A percentile compares a stretch with the other conserved stretches of the same genome.
These are phyloP conservation scores for Lineolata rhizophorae DNA, from an alignment of 495 filamentous ascomycete genomes.

Conservation along the genomic window DNA sequence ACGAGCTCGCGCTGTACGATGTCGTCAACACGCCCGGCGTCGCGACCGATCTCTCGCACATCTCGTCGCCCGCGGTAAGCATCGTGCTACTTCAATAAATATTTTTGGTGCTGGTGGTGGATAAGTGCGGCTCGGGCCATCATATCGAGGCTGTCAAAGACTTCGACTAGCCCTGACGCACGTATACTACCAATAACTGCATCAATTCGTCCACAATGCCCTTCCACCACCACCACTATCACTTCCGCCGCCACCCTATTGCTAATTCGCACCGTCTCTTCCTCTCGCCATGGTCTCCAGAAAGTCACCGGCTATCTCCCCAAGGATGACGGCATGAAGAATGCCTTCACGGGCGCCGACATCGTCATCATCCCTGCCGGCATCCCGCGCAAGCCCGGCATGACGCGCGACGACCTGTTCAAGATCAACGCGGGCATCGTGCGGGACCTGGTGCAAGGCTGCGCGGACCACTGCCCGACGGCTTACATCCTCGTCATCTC, in stretches of 20 bases:
- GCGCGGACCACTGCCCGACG: conserved; percentile 72
- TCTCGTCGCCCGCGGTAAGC: conserved; percentile 79
- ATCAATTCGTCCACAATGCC: no score
- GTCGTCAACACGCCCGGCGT: conserved; percentile 97
- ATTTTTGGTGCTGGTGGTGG: neutral
- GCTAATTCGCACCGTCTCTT: no score
- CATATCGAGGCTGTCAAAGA: no score
- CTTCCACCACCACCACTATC: no score
- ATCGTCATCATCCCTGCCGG: conserved; percentile 93
- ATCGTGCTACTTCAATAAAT: conserved; percentile 3
- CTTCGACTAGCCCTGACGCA: no score
- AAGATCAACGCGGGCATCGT: conserved; percentile 95
- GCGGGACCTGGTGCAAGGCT: conserved; percentile 33
- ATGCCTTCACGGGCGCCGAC: conserved; percentile 73
- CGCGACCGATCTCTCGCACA: conserved; percentile 87
- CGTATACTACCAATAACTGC: no score
- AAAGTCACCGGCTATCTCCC: conserved; percentile 83
- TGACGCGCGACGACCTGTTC: conserved; percentile 98
- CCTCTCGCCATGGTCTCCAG: no score
- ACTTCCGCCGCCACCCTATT: no score
- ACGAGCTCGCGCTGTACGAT: conserved; percentile 93
- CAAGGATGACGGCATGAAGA: conserved; percentile 70
- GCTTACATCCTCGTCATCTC: conserved; percentile 92
- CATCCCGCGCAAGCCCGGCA: conserved; percentile 98
- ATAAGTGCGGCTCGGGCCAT: conserved; percentile 7